These are phyloP conservation scores for Fraxinus quadrangulata DNA, from an alignment of 257 asterid genomes.

Conservation along the genomic window DNA sequence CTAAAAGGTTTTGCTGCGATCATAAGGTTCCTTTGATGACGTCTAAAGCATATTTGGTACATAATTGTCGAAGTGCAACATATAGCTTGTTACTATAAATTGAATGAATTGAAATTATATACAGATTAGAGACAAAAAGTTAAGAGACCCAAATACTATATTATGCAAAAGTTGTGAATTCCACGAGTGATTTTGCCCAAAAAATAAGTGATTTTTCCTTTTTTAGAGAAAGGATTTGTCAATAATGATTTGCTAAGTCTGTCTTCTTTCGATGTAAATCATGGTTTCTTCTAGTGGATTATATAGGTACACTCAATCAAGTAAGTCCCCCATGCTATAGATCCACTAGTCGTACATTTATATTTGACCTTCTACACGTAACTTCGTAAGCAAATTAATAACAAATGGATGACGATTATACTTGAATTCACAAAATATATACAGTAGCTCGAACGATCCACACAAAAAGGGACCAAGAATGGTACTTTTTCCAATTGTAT, in stretches of 20 bases:
- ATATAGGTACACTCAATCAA: too few species aligned
- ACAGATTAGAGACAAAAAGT: not conserved
- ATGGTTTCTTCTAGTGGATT: too few species aligned
- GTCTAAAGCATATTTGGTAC: conserved; percentile 11
- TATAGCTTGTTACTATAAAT: too few species aligned
- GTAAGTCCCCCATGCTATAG: too few species aligned
- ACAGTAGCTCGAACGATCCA: not conserved
- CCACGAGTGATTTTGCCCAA: not conserved
- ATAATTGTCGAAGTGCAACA: conserved; percentile 19
- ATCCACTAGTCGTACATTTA: too few species aligned
- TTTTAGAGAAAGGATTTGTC: conserved; percentile 32
- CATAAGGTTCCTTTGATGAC: conserved; percentile 15
- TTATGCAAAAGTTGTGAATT: not conserved
- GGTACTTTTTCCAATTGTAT: conserved; percentile 19
- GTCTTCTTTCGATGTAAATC: not conserved
- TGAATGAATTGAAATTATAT: too few species aligned
- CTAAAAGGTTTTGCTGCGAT: conserved; percentile 35
- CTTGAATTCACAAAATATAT: too few species aligned
- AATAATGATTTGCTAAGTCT: conserved; percentile 25
- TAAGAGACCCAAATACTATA: not conserved
- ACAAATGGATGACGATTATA: too few species aligned
- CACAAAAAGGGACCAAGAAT: conserved; percentile 28
- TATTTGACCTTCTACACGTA: too few species aligned
- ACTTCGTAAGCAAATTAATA: too few species aligned
- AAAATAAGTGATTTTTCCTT: not conserved